These are phyloP conservation scores for Penicillium sclerotiorum DNA, from an alignment of 2,329 filamentous ascomycete genomes.

Conservation along the genomic window DNA sequence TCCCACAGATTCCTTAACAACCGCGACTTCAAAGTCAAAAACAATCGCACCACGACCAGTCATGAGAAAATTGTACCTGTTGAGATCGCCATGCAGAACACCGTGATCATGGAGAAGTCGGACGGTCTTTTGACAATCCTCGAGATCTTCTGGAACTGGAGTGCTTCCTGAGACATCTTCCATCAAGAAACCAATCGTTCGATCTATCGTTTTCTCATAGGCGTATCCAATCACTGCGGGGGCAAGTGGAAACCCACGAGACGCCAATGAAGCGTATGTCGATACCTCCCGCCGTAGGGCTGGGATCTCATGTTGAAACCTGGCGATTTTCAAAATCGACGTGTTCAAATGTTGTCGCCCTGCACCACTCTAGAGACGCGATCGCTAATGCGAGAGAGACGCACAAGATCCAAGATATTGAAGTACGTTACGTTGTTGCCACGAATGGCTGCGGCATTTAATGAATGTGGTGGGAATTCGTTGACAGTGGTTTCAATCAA, in stretches of 20 bases:
- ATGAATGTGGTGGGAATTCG: neutral
- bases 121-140: neutral
- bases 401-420: neutral
- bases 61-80: neutral
- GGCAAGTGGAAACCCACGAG: neutral
- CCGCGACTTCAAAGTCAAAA: neutral
- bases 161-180: neutral
- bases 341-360: neutral
- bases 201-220: neutral
- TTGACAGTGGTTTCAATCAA: neutral
- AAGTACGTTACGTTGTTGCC: neutral
- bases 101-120: neutral
- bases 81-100: neutral
- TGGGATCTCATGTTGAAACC: neutral
- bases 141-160: neutral
- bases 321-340: neutral
- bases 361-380: neutral
- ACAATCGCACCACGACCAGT: neutral
- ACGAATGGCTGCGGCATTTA: neutral
- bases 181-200: neutral
- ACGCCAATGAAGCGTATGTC: neutral
- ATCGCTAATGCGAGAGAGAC: neutral
- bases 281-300: neutral
- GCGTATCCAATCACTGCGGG: neutral
- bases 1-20: neutral